Evolutionary conservation across 2,329 filamentous ascomycete genomes (phyloP).

Genomic region (Colletotrichum sp.): DNA sequence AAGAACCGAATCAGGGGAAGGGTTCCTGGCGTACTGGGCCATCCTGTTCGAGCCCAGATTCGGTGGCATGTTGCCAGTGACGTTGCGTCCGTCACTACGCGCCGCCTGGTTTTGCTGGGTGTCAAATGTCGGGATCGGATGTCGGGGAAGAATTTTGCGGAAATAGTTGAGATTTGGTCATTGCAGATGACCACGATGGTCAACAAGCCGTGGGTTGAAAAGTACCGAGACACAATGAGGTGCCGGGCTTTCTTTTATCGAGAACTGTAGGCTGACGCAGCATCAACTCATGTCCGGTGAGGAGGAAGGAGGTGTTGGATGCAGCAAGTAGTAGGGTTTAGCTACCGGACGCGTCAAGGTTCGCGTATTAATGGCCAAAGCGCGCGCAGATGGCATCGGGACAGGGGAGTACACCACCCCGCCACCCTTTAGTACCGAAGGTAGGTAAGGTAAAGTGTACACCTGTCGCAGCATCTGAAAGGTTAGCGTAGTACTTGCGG

Average conservation of each 20-base stretch:
- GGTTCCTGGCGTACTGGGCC: slow-evolving; percentile 20
- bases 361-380: not conserved
- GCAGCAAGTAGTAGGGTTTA: not conserved
- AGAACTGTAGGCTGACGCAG: not conserved
- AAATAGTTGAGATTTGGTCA: not conserved
- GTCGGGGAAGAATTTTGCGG: not conserved
- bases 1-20: slow-evolving; percentile 2
- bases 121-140: not conserved
- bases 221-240: not conserved
- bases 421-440: too few species aligned
- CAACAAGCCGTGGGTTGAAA: not conserved
- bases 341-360: not conserved
- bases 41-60: slow-evolving; percentile 8
- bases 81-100: not conserved
- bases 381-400: not conserved
- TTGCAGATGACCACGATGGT: not conserved
- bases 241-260: not conserved
- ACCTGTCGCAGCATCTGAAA: too few species aligned
- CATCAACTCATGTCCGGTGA: not conserved
- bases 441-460: too few species aligned
- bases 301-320: not conserved
- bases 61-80: slow-evolving; percentile 16
- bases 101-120: not conserved
- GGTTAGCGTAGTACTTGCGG: too few species aligned
- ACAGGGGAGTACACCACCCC: not conserved